Evolutionary conservation across 495 filamentous ascomycete genomes (phyloP).

Genomic region (Neurospora terricola): DNA sequence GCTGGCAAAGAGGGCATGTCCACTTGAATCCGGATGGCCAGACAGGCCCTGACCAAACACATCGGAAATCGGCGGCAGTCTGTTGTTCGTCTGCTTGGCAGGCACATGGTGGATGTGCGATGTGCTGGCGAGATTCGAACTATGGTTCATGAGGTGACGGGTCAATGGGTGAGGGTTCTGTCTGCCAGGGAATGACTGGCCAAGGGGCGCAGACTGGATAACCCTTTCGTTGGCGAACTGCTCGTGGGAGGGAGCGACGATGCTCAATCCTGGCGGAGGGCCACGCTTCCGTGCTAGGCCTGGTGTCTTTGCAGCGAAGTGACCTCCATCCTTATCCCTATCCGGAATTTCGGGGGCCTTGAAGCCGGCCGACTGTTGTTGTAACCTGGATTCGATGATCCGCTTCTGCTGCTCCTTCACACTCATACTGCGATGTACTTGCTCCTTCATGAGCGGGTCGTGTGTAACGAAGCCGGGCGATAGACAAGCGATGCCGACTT

Average conservation of each 20-base stretch:
- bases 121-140: conserved; percentile 73
- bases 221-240: conserved; percentile 94
- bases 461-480: conserved; percentile 94
- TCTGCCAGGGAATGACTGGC: conserved; percentile 89
- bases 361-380: conserved; percentile 74
- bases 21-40: conserved; percentile 56
- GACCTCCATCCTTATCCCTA: conserved; percentile 43
- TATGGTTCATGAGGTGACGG: conserved; percentile 74
- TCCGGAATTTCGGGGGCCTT: conserved; percentile 44
- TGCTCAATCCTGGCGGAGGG: conserved; percentile 83
- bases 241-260: conserved; percentile 90
- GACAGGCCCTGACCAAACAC: conserved; percentile 84
- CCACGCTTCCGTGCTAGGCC: conserved; percentile 57
- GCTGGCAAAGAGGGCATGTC: conserved; percentile 44
- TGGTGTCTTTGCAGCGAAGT: conserved; percentile 55
- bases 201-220: conserved; percentile 92
- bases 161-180: conserved; percentile 73
- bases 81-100: conserved; percentile 81
- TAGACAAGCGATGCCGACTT: conserved; percentile 87
- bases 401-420: conserved; percentile 89
- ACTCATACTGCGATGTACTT: conserved; percentile 85
- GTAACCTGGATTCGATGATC: conserved; percentile 87
- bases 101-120: conserved; percentile 90
- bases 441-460: conserved; percentile 92
- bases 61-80: conserved; percentile 87